These are phyloP conservation scores for Bonia amplexicaulis DNA, from an alignment of 176 grass and related monocot genomes.

Conservation along the genomic window DNA sequence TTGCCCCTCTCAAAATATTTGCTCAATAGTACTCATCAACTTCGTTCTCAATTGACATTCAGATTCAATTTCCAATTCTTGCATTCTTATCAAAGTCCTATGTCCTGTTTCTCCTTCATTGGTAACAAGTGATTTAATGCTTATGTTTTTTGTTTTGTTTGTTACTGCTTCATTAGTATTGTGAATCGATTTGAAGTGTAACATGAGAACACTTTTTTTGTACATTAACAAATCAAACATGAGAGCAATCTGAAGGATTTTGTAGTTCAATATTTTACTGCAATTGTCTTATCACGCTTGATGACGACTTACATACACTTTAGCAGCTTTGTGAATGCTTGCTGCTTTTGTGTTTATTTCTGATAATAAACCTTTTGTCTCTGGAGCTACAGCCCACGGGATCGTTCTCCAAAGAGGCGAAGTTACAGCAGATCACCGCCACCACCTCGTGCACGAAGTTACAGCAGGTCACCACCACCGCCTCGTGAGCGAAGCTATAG, in stretches of 20 bases:
- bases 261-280: not conserved
- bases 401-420: constrained; percentile 70
- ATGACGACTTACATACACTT: not conserved
- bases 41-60: not conserved
- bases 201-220: not conserved
- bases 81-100: not conserved
- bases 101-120: not conserved
- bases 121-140: not conserved
- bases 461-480: constrained; percentile 38
- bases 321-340: not conserved
- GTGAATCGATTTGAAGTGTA: not conserved
- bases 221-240: not conserved
- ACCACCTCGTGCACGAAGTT: not conserved
- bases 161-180: not conserved
- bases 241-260: not conserved
- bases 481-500: constrained; percentile 33
- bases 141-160: not conserved
- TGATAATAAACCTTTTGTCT: constrained; percentile 16
- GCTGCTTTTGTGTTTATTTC: not conserved
- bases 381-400: constrained; percentile 85
- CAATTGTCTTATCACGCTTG: not conserved
- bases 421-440: constrained; percentile 34
- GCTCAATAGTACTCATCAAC: not conserved
- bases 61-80: not conserved
- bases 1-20: not conserved